These are phyloP conservation scores for Collybia nuda DNA, from an alignment of 768 basidiomycete species.

Conservation along the genomic window DNA sequence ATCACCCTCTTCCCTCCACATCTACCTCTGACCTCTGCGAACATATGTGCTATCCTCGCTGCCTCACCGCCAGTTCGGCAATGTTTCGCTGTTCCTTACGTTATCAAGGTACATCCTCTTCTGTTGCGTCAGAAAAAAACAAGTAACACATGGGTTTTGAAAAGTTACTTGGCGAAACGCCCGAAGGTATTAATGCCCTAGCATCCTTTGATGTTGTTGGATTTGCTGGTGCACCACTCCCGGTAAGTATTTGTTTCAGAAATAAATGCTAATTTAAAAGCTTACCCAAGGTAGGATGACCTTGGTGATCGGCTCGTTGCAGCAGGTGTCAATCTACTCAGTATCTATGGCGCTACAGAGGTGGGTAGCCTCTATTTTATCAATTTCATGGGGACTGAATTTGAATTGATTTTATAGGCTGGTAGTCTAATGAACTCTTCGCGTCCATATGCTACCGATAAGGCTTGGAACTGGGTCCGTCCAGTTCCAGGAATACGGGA, in stretches of 20 bases:
- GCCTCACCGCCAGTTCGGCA: constrained; percentile 30
- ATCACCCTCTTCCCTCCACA: constrained; percentile 45
- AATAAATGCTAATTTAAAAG: not conserved
- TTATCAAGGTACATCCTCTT: constrained; percentile 24
- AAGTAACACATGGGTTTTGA: not conserved
- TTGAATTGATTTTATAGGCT: constrained; percentile 19
- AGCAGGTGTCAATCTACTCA: constrained; percentile 47
- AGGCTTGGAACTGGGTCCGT: constrained; percentile 56
- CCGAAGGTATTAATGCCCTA: constrained; percentile 41
- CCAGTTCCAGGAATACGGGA: constrained; percentile 21
- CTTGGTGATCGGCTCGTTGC: constrained; percentile 49
- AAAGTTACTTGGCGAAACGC: constrained; percentile 45
- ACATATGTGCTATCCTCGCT: constrained; percentile 37
- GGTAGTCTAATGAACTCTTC: constrained; percentile 45
- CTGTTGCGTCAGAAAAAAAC: too few species aligned
- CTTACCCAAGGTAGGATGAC: constrained; percentile 29
- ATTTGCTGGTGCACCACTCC: constrained; percentile 52
- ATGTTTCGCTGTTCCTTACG: constrained; percentile 37
- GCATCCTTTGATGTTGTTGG: constrained; percentile 45
- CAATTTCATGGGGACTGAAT: not conserved
- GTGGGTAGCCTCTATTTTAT: constrained; percentile 9
- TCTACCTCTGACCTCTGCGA: constrained; percentile 44
- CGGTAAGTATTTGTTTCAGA: constrained; percentile 16
- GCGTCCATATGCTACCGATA: constrained; percentile 48
- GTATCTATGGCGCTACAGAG: constrained; percentile 48